Evolutionary conservation across 108 stramenopile genomes (phyloP), one percentile per base, ranked within the genome.

Genomic region (Aurantiochytrium sp.): DNA sequence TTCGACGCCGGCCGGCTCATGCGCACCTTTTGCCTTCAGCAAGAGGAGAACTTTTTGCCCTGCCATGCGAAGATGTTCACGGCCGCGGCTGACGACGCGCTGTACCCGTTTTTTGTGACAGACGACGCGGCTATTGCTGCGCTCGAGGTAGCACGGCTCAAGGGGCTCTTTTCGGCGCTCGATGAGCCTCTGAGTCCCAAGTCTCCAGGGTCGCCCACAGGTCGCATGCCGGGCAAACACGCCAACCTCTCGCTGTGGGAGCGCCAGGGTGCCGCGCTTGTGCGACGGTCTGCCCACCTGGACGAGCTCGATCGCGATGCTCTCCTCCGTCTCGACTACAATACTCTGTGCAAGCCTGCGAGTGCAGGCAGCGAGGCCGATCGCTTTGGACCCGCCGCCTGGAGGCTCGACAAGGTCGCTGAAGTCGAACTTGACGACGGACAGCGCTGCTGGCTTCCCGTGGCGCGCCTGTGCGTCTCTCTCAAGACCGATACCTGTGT

Each of bases 321-420:
- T 12, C 73, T 81, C 12, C 39, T 81, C 17, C 39, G 42, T 81
- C 2, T 81, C 45, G 73, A 81, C 30, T 81, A 22, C 32, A 48
- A 81, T 24, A 10, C 73, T 17, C 45, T 81, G 19, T 81, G 73
- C 73, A 31, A 24, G 68, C n/a, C n/a, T 15, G n/a, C 10, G n/a
- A n/a, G n/a, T 32, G 31, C 68, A 10, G 31, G 31, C 12, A 68
- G 19, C 10, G 27, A 32, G 19, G 8, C 39, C 32, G 45, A 81
- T 21, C 12, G 17, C 10, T 41, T 81, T 42, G 73, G 73, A 15
- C 73, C 73, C 6, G 15, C 45, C 8, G 30, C 24, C 19, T 81
- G 73, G 73, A 27, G 45, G n/a, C 73, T 81, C n/a, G 42, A 81
- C 45, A 81, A 48, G 73, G 73, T 81, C 10, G 73, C 39, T 21